Evolutionary conservation across 2,329 filamentous ascomycete species (phyloP), one percentile per base, ranked within the genome.

Genomic region (Cordyceps pruinosa): DNA sequence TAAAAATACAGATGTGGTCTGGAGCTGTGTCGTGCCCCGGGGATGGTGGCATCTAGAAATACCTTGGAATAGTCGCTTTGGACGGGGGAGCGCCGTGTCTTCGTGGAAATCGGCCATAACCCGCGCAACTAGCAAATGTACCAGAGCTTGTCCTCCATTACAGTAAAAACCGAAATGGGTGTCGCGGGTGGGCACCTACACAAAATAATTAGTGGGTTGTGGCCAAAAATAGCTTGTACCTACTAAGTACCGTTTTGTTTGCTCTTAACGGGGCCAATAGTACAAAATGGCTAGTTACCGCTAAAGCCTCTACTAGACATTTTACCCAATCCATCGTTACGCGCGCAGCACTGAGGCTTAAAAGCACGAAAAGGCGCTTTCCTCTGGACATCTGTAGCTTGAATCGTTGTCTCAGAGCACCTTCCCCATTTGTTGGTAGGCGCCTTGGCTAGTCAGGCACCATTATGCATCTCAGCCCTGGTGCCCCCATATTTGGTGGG

Each of bases 171-270:
- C n/a, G n/a, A n/a, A n/a, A n/a, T n/a, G n/a, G n/a, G n/a, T n/a
- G n/a, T n/a, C n/a, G 30, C 30, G 12, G 30, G 30, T 32, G 30
- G 12, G 12, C 30, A 12, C 30, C 6, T 12, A 32, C 30, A 32
- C 12, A 32, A 32, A 6, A 32, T 6, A 32, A 6, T 12, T 32
- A 32, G 30, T 32, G 34, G 37, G 37, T 17, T 19, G 37, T 8
- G 8, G 37, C 48, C 32, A 39, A n/a, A 51, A 39, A 39, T 25
- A 39, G 34, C 48, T 63, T 47, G 30, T 51, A 51, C 32, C 48
- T 51, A 19, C 32, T 37, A 41, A 26, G 35, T 48, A 51, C 34
- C 48, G 25, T 39, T 15, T 51, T 51, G 30, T 39, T n/a, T 39
- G 23, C 6, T 28, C 32, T 51, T 37, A 51, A 51, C 19, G 39